Percentiles rank a stretch among this genome's conserved stretches.
phyloP scores from a whole-genome alignment of 1,139 yeast species.

The Yamadazyma oceani region DNA sequence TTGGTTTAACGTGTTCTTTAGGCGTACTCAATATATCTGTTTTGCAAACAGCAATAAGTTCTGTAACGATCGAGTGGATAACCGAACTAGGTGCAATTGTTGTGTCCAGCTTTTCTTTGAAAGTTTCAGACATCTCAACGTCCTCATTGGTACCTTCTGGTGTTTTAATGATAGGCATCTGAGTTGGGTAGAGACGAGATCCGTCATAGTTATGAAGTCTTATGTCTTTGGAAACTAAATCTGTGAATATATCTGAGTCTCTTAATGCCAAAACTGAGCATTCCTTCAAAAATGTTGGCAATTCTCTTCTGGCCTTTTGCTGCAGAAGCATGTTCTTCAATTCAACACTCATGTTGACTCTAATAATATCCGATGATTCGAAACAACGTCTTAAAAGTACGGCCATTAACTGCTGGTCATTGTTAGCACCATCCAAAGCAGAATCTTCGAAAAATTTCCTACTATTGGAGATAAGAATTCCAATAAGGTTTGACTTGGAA shows the following conservation, averaged over 20 bases:
- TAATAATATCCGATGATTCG: slow-evolving; percentile 58
- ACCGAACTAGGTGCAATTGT: slow-evolving; percentile 52
- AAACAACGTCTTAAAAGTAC: slow-evolving; percentile 66
- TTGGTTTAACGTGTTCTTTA: slow-evolving; percentile 13
- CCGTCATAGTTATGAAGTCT: slow-evolving; percentile 51
- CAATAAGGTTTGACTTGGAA: slow-evolving; percentile 39
- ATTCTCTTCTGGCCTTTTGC: slow-evolving; percentile 41
- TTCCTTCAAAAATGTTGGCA: slow-evolving; percentile 54
- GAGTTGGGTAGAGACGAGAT: slow-evolving; percentile 15
- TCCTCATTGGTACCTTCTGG: slow-evolving; percentile 25
- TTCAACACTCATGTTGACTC: slow-evolving; percentile 50
- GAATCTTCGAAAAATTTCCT: not conserved
- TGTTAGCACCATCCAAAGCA: not conserved
- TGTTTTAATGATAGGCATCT: slow-evolving; percentile 18
- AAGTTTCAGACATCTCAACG: slow-evolving; percentile 35
- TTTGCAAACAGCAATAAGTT: slow-evolving; percentile 58
- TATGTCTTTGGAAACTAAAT: slow-evolving; percentile 50
- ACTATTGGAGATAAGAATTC: slow-evolving; percentile 16
- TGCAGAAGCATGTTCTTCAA: slow-evolving; percentile 22
- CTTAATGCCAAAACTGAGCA: slow-evolving; percentile 58
- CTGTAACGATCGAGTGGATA: slow-evolving; percentile 59
- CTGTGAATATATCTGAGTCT: slow-evolving; percentile 54
- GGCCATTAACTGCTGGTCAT: slow-evolving; percentile 19
- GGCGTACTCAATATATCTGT: slow-evolving; percentile 50
- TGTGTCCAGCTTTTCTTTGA: slow-evolving; percentile 12